Percentiles rank a stretch among this genome's conserved stretches.
Conservation (phyloP, 331 rosid species). For the Dryas integrifolia region DNA sequence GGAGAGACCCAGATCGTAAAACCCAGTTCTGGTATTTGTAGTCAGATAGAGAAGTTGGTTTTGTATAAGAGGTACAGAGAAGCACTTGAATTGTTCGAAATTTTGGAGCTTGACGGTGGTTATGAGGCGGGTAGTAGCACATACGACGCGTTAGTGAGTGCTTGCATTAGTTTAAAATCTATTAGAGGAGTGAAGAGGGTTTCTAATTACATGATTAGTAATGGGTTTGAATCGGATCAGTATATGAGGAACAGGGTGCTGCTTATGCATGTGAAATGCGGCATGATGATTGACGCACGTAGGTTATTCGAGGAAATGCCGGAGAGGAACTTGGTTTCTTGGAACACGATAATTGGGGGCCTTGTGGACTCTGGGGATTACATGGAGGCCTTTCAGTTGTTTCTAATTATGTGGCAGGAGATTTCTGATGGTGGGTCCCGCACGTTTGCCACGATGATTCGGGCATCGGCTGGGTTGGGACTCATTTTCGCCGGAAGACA, state of each 20-base stretch:
- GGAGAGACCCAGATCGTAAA: conserved; percentile 33
- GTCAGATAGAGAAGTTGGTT: conserved; percentile 72
- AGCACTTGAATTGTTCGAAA: conserved; percentile 77
- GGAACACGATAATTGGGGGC: conserved; percentile 63
- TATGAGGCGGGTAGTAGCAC: conserved; percentile 53
- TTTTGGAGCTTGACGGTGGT: conserved; percentile 59
- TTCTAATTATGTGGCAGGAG: conserved; percentile 66
- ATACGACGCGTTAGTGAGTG: conserved; percentile 63
- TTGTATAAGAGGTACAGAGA: conserved; percentile 45
- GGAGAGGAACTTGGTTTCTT: conserved; percentile 49
- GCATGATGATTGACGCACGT: conserved; percentile 69
- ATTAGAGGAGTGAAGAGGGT: conserved; percentile 71
- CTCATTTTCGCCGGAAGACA: conserved; percentile 53
- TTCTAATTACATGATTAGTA: conserved; percentile 43
- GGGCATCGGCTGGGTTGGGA: conserved; percentile 69
- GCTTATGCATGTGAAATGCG: conserved; percentile 69
- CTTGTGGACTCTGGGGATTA: conserved; percentile 65
- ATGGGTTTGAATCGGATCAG: conserved; percentile 63
- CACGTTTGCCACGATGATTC: conserved; percentile 54
- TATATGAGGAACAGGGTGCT: conserved; percentile 71
- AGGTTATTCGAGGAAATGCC: conserved; percentile 62
- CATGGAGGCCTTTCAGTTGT: conserved; percentile 55
- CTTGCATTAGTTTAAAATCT: conserved; percentile 65
- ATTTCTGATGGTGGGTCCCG: conserved; percentile 47
- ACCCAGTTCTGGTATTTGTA: conserved; percentile 49